phyloP scores from a whole-genome alignment of 805 yeast species.

The Saccharomyces paradoxus region DNA sequence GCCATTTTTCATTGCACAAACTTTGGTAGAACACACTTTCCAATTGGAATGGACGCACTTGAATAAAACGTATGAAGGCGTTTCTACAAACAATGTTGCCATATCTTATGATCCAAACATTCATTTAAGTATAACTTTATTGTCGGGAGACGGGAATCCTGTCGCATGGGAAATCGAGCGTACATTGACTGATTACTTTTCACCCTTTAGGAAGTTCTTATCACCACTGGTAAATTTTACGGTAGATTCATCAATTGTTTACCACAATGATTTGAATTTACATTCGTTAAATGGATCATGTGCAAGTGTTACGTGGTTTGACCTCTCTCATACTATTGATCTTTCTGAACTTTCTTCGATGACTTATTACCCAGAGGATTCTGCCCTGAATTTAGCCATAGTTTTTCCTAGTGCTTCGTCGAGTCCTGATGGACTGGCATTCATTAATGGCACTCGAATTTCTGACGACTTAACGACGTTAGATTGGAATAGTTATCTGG shows the following conservation, averaged over 20 bases:
- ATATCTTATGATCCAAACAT: constrained; percentile 46
- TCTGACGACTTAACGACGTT: not conserved
- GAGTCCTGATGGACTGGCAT: constrained; percentile 36
- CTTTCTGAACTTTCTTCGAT: constrained; percentile 61
- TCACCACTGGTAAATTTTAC: constrained; percentile 58
- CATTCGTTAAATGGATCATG: constrained; percentile 22
- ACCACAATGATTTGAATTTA: constrained; percentile 37
- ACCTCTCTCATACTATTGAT: constrained; percentile 71
- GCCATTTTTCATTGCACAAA: constrained; percentile 54
- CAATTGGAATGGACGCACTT: constrained; percentile 33
- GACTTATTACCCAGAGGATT: constrained; percentile 51
- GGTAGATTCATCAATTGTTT: constrained; percentile 70
- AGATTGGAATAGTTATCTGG: constrained; percentile 40
- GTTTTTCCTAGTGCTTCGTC: constrained; percentile 25
- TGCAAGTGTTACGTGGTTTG: constrained; percentile 35
- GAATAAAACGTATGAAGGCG: constrained; percentile 5
- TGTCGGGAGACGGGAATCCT: constrained; percentile 61
- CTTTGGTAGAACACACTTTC: constrained; percentile 40
- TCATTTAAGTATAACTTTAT: constrained; percentile 67
- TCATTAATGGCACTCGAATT: constrained; percentile 9
- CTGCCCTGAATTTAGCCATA: constrained; percentile 60
- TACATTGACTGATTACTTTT: constrained; percentile 42
- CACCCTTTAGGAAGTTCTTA: constrained; percentile 48
- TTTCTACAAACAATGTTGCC: constrained; percentile 19
- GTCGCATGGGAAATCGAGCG: constrained; percentile 66